Conservation (phyloP, 768 basidiomycete species). For the Amanita muscaria region DNA sequence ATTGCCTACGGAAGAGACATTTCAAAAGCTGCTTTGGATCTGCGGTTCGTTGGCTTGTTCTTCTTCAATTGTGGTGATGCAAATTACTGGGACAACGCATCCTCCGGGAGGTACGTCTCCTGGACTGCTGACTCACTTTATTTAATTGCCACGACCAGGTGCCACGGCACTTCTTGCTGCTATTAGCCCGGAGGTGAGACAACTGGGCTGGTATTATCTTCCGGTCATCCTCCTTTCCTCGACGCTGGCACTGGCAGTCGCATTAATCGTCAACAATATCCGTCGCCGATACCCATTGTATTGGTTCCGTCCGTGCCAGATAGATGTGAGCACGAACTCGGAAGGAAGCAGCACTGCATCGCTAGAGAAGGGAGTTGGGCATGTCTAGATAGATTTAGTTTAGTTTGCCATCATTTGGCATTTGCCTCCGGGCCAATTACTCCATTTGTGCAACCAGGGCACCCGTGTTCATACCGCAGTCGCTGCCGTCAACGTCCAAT, state of each 20-base stretch:
- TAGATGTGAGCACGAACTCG: no score
- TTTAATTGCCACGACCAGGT: conserved; percentile 19
- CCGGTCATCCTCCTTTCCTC: conserved; percentile 43
- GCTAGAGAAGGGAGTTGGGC: no score
- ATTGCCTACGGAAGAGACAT: conserved; percentile 32
- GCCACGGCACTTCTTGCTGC: conserved; percentile 47
- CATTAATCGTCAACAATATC: conserved; percentile 41
- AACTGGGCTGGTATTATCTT: conserved; percentile 46
- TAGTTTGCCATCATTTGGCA: no score
- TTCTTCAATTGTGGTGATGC: conserved; percentile 37
- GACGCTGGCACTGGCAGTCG: conserved; percentile 32
- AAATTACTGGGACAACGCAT: conserved; percentile 42
- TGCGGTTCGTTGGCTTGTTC: conserved; percentile 39
- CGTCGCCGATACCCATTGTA: conserved; percentile 41
- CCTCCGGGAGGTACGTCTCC: conserved; percentile 38
- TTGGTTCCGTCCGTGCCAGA: no score
- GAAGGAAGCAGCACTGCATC: no score
- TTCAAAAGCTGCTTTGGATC: conserved; percentile 40
- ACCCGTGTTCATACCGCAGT: no score
- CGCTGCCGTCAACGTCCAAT: background rate
- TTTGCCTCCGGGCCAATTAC: no score
- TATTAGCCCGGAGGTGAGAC: conserved; percentile 30
- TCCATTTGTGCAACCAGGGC: no score
- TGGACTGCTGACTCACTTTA: background rate
- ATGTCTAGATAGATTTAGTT: no score